Evolutionary conservation across 352 stramenopile genomes (phyloP).

Genomic region (Thalassiosira sp.): DNA sequence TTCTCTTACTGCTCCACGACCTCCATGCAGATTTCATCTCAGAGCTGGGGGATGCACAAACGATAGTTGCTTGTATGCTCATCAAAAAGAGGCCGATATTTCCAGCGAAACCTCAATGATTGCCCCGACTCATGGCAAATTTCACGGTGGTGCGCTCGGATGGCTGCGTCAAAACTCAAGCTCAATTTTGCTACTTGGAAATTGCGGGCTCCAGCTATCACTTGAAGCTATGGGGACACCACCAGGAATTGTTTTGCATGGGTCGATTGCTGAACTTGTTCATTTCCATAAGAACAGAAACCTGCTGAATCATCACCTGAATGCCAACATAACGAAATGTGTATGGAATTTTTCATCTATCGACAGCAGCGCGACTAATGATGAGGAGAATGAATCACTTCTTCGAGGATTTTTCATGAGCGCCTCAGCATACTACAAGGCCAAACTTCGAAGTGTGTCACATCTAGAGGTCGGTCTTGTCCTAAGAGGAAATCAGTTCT

Average conservation of each 20-base stretch:
- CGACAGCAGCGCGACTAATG: constrained; percentile 14
- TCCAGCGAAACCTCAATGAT: constrained; percentile 12
- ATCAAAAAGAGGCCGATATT: constrained; percentile 16
- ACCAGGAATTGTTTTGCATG: constrained; percentile 15
- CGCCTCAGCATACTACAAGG: constrained; percentile 13
- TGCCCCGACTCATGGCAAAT: constrained; percentile 12
- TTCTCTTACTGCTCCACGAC: constrained; percentile 33
- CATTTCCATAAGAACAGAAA: constrained; percentile 12
- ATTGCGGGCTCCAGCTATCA: constrained; percentile 31
- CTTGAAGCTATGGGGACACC: constrained; percentile 22
- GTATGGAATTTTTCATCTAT: constrained; percentile 47
- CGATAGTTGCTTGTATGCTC: constrained; percentile 32
- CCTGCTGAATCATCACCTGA: constrained; percentile 1
- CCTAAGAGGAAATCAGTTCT: constrained; percentile 50
- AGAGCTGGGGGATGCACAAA: constrained; percentile 41
- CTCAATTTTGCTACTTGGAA: constrained; percentile 33
- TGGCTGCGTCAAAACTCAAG: constrained; percentile 31
- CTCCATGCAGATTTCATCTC: constrained; percentile 31
- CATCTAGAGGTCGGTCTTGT: constrained; percentile 39
- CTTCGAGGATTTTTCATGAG: constrained; percentile 43
- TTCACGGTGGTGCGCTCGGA: constrained; percentile 13
- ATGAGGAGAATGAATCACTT: constrained; percentile 30
- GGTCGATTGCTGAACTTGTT: constrained; percentile 7
- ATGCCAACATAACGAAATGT: constrained; percentile 11
- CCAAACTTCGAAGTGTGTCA: background rate